Percentiles rank a stretch among this genome's conserved stretches.
Conservation (phyloP, 2,329 filamentous ascomycete genomes). For the Pyrenochaeta sp. region DNA sequence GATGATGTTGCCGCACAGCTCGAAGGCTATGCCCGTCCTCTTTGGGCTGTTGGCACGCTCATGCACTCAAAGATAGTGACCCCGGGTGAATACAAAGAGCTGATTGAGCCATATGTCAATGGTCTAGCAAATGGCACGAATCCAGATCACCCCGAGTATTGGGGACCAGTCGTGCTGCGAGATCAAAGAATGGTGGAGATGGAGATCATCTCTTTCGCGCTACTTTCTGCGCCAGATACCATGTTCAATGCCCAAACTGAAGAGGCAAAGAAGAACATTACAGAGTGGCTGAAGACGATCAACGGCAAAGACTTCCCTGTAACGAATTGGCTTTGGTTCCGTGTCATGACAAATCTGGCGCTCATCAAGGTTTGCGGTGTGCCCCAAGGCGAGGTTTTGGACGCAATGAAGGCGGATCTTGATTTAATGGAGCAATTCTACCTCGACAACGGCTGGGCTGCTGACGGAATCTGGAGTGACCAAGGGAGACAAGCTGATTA, state of each 20-base stretch:
- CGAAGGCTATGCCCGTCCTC: conserved; percentile 43
- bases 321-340: conserved; percentile 65
- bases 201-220: conserved; percentile 60
- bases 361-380: conserved; percentile 54
- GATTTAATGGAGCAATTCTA: conserved; percentile 58
- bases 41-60: conserved; percentile 45
- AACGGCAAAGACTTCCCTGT: conserved; percentile 57
- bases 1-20: conserved; percentile 47
- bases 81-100: conserved; percentile 21
- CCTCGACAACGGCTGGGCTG: conserved; percentile 57
- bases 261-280: conserved; percentile 48
- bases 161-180: conserved; percentile 56
- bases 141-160: conserved; percentile 53
- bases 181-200: conserved; percentile 66
- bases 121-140: conserved; percentile 48
- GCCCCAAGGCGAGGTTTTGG: conserved; percentile 42
- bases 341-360: conserved; percentile 60
- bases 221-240: conserved; percentile 55
- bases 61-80: conserved; percentile 27
- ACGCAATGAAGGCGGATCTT: conserved; percentile 54
- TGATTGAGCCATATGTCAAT: conserved; percentile 37
- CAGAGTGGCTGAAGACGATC: conserved; percentile 53
- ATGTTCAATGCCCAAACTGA: conserved; percentile 45
- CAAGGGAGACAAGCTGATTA: conserved; percentile 58
- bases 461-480: conserved; percentile 56